Evolutionary conservation across 1,284 basidiomycete species (phyloP).

Genomic region (Schizopora paradoxa): DNA sequence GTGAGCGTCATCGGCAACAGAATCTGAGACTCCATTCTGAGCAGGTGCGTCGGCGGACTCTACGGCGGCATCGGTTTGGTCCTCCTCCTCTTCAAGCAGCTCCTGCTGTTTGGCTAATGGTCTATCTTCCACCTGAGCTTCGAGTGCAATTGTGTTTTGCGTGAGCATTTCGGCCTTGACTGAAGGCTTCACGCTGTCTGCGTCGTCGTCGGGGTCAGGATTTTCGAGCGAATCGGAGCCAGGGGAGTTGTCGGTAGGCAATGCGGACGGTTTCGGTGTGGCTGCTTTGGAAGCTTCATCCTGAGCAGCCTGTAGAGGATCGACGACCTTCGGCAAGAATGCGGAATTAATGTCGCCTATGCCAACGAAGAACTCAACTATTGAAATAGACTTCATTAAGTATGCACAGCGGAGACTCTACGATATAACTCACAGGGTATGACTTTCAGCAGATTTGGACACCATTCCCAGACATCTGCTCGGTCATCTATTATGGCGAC

Average conservation of each 20-base stretch:
- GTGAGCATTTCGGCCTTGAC: slow-evolving; percentile 51
- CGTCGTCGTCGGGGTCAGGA: slow-evolving; percentile 7
- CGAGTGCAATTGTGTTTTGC: slow-evolving; percentile 66
- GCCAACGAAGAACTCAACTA: slow-evolving; percentile 97
- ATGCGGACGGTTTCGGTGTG: slow-evolving; percentile 22
- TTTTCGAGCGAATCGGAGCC: not conserved
- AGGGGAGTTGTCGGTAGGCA: slow-evolving; percentile 20
- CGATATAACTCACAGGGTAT: slow-evolving; percentile 77
- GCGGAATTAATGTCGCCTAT: slow-evolving; percentile 97
- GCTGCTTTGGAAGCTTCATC: slow-evolving; percentile 7
- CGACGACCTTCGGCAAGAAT: slow-evolving; percentile 73
- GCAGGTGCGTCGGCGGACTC: slow-evolving; percentile 8
- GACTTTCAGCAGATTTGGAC: slow-evolving; percentile 94
- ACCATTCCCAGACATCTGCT: slow-evolving; percentile 96
- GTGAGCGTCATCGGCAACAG: slow-evolving; percentile 1
- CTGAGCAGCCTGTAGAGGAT: slow-evolving; percentile 39
- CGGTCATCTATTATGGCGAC: slow-evolving; percentile 99
- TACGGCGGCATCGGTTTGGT: slow-evolving; percentile 14
- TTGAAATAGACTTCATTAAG: slow-evolving; percentile 10
- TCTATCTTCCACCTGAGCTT: slow-evolving; percentile 80
- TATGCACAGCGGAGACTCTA: slow-evolving; percentile 10
- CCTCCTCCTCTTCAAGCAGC: slow-evolving; percentile 39
- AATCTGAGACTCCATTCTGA: slow-evolving; percentile 5
- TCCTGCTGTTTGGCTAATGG: slow-evolving; percentile 87
- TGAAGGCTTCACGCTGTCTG: slow-evolving; percentile 16